phyloP scores from a whole-genome alignment of 2,329 filamentous ascomycete genomes.

The Ceratocystis alfenasii region DNA sequence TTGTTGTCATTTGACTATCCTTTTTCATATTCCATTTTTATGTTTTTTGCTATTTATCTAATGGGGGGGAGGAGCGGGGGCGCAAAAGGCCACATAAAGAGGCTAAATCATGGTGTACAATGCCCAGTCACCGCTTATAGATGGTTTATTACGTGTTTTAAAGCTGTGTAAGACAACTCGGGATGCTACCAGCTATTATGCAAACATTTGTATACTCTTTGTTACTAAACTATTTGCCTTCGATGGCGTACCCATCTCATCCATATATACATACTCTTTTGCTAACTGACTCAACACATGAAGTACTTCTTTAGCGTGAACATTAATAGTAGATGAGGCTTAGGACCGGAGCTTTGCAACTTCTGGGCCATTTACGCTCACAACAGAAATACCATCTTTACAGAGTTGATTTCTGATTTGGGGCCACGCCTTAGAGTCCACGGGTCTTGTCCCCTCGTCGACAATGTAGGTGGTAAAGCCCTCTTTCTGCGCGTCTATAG shows the following conservation, averaged over 20 bases:
- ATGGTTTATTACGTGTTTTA: slow-evolving; percentile 10
- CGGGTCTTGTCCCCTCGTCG: slow-evolving; percentile 63
- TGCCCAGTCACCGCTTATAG: slow-evolving; percentile 10
- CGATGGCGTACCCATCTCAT: neutral
- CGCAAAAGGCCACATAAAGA: slow-evolving; percentile 10
- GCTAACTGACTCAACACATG: neutral
- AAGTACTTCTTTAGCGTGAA: neutral
- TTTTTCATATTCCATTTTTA: slow-evolving; percentile 15
- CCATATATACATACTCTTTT: neutral
- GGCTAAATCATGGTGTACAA: slow-evolving; percentile 7
- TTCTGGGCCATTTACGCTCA: slow-evolving; percentile 45
- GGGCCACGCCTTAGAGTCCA: slow-evolving; percentile 51
- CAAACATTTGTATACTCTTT: neutral
- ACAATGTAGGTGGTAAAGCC: slow-evolving; percentile 70
- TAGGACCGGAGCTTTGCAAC: slow-evolving; percentile 8
- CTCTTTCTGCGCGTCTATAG: slow-evolving; percentile 60
- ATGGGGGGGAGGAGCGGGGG: neutral
- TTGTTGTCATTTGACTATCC: neutral
- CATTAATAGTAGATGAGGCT: neutral
- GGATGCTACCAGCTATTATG: neutral
- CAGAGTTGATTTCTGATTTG: slow-evolving; percentile 42
- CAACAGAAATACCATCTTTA: slow-evolving; percentile 48
- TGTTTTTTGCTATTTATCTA: slow-evolving; percentile 18
- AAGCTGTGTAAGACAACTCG: neutral
- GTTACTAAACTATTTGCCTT: slow-evolving; percentile 1